Percentiles rank a stretch among this genome's conserved stretches.
phyloP scores from a whole-genome alignment of 1,284 basidiomycete species.

The Malassezia equina region DNA sequence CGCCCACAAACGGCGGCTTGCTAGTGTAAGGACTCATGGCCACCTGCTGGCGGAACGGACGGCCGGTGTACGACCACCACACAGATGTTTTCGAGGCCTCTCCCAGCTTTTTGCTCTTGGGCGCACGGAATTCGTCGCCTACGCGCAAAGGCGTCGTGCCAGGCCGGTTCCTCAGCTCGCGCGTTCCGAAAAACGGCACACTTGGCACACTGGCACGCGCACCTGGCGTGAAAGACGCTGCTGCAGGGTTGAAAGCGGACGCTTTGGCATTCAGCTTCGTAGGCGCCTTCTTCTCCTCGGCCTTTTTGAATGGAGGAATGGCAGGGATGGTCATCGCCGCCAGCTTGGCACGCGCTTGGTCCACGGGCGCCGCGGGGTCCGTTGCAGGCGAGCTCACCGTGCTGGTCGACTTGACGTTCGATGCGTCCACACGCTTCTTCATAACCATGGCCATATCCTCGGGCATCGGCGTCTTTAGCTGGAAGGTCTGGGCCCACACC shows the following conservation, averaged over 20 bases:
- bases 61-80: slow-evolving; percentile 77
- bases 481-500: slow-evolving; percentile 85
- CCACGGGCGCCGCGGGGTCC: slow-evolving; percentile 15
- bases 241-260: slow-evolving; percentile 52
- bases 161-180: slow-evolving; percentile 60
- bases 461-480: slow-evolving; percentile 88
- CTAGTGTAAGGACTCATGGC: slow-evolving; percentile 7
- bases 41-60: slow-evolving; percentile 68
- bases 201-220: slow-evolving; percentile 46
- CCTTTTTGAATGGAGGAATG: slow-evolving; percentile 75
- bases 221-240: slow-evolving; percentile 52
- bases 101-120: slow-evolving; percentile 70
- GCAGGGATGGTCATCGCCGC: slow-evolving; percentile 60
- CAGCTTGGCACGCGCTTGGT: slow-evolving; percentile 42
- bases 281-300: slow-evolving; percentile 49
- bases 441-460: slow-evolving; percentile 73
- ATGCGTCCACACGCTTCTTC: slow-evolving; percentile 28
- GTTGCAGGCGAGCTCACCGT: slow-evolving; percentile 23
- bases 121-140: slow-evolving; percentile 89
- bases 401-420: slow-evolving; percentile 30
- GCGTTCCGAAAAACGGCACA: slow-evolving; percentile 79
- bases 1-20: background rate
- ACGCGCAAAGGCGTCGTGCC: slow-evolving; percentile 56
- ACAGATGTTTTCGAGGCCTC: slow-evolving; percentile 63
- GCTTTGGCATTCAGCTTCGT: slow-evolving; percentile 75